Percentiles rank a stretch among this genome's conserved stretches.
These are phyloP conservation scores for Candida maris DNA, from an alignment of 805 yeast genomes.

Conservation along the genomic window DNA sequence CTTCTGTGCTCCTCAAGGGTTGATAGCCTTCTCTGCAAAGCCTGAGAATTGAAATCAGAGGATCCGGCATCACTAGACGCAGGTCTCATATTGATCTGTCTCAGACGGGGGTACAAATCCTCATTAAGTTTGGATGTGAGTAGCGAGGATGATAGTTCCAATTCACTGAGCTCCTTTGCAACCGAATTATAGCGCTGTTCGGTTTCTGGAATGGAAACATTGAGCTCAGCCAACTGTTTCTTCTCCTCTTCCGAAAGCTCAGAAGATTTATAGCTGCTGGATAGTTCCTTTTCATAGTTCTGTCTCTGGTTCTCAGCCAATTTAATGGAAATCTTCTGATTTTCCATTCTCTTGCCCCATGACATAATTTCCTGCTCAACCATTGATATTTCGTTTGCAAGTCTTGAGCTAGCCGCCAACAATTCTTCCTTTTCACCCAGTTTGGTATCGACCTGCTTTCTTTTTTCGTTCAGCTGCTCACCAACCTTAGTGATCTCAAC, in stretches of 20 bases:
- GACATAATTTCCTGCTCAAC: slow-evolving; percentile 42
- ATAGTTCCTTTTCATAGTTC: slow-evolving; percentile 47
- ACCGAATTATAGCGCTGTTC: slow-evolving; percentile 41
- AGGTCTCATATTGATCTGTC: slow-evolving; percentile 31
- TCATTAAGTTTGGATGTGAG: slow-evolving; percentile 57
- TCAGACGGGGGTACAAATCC: slow-evolving; percentile 50
- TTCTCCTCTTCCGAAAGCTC: slow-evolving; percentile 48
- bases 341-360: slow-evolving; percentile 33
- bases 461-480: slow-evolving; percentile 37
- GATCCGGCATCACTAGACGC: slow-evolving; percentile 8
- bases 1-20: slow-evolving; percentile 7
- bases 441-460: slow-evolving; percentile 42
- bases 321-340: slow-evolving; percentile 33
- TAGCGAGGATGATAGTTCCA: slow-evolving; percentile 45
- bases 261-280: slow-evolving; percentile 49
- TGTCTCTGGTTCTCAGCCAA: slow-evolving; percentile 36
- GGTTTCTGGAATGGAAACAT: slow-evolving; percentile 32
- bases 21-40: slow-evolving; percentile 19
- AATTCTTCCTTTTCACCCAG: slow-evolving; percentile 40
- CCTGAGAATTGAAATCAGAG: slow-evolving; percentile 9
- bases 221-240: slow-evolving; percentile 34
- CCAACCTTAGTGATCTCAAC: slow-evolving; percentile 48
- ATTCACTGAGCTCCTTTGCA: slow-evolving; percentile 36
- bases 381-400: slow-evolving; percentile 39
- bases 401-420: slow-evolving; percentile 39